Base-by-base conservation (phyloP, 1,139 yeast genomes). In the Debaryomyces sp. region DNA sequence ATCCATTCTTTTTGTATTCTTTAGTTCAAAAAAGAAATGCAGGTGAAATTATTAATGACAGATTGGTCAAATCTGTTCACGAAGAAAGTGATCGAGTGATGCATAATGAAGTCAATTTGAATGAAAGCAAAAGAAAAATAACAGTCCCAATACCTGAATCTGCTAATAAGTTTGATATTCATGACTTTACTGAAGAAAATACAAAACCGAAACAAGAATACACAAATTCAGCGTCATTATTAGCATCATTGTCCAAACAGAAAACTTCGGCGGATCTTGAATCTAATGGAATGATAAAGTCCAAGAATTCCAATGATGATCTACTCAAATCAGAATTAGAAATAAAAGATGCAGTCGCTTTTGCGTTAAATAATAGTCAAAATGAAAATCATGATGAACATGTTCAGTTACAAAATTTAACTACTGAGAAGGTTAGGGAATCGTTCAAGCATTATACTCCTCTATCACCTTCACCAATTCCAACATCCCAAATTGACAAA, bases 261-360 rank as follows among this genome's bases (percentile, higher is more conserved):
- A 52, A 43, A 40, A 51, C 47, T 17, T 52, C 61, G 9, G 59
- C 55, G n/a, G 60, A 60, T 33, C 40, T 56, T 13, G 56, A 54
- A 8, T 41, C 48, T 13, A 59, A 59, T 18, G 60, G 53, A 24
- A 50, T 49, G 7, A 47, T 46, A 44, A 47, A 37, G 33, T 24
- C 35, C 32, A 43, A 48, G 17, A 24, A 23, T 7, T n/a, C 7
- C 1, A 15, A 57, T 24, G 50, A 52, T 18, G 59, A 55, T 13
- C 49, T 58, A 21, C 53, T 58, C 33, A 39, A 39, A 18, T 45
- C 52, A 10, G 56, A 50, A 22, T 42, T 48, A 40, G 61, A 58
- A 13, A 57, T 66, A 33, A 56, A 56, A 41, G 62, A 62, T 44
- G 68, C 67, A 0, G 58, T 64, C 21, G 52, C 66, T 5, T 56